Base-by-base conservation (phyloP, 1,284 basidiomycete species). In the Anthracocystis setariae region DNA sequence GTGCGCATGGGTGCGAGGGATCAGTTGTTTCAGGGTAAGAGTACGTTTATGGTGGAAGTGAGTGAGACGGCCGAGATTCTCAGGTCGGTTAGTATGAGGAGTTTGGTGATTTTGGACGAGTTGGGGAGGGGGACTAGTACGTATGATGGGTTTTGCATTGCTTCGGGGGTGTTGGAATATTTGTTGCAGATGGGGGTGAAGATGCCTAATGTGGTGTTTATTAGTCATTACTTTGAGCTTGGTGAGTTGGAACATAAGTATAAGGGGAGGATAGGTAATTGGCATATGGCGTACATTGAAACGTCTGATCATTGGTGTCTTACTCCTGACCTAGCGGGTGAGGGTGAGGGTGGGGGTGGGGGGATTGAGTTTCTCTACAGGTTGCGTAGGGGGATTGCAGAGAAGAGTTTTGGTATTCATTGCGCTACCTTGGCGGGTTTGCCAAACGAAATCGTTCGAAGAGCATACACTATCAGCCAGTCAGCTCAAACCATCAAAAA, bases 21-120 rank as follows among this genome's bases (percentile, higher is more conserved):
- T 79, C 91, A 94, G 68, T 84, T 97, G 32, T 88, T 89, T 2
- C 86, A 90, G 33, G 92, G 92, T 0, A 89, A 92, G 21, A 93
- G 91, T 1, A 97, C 94, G 12, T 95, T 94, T 79, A 94, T 96
- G 93, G 91, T 96, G 0, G 95, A 98, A 84, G 90, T 98, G 85
- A 87, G 90, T 8, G 94, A 98, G 83, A 97, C 94, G 0, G 91
- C 90, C 74, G 92, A 96, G 70, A 94, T 98, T 57, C 84, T 98
- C 17, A 75, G 78, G 29, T 53, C 67, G 1, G 75, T 81, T 0
- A 83, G 83, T 2, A 27, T 57, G 0, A 66, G 78, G 0, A 91
- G 53, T 1, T 63, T 81, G 4, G 77, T 82, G 3, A 62, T 82
- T 4, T 53, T 80, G 7, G 78, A 80, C 47, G 79, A 81, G 44